Base-by-base conservation (phyloP, 2,329 filamentous ascomycete genomes). In the Lasiodiplodia sp. region DNA sequence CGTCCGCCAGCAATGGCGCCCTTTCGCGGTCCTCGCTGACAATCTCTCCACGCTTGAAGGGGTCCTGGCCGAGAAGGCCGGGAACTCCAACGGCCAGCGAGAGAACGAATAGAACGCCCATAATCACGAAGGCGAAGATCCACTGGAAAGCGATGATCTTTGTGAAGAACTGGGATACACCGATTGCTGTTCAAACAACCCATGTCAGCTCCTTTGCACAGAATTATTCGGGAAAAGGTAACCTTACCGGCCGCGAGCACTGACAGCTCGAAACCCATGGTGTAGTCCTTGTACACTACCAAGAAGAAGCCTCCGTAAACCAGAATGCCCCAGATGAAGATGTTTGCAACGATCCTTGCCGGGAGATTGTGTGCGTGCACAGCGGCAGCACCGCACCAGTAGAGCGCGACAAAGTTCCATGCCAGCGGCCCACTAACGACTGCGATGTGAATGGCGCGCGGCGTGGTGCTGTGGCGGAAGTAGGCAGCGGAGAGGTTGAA, bases 121-220 rank as follows among this genome's bases (percentile, higher is more conserved):
- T 94, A 78, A 97, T 93, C 71, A 89, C 84, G 76, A 96, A 96
- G 40, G 93, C 92, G 78, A 97, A 97, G 80, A 96, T 95, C 93
- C 93, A 97, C 82, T 97, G 94, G 71, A 97, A 84, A 7, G 92
- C 92, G 72, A 96, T 85, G 69, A 90, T 80, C 77, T 93, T 89
- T 74, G 86, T 85, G 63, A 89, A 82, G 81, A 96, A 89, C 79
- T 97, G 94, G 16, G 88, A 87, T 18, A 96, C 88, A 14, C 92
- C 93, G 52, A 96, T 88, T 21, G 85, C 86, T 87, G 68, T 55
- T 4, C 12, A 10, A 21, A 12, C 3, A 25, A 2, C 7, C 11
- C 7, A 12, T 11, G 53, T 56, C 69, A 67, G 51, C 28, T 37
- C 23, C 12, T 21, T 4, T 37, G 10, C 18, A n/a, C 8, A 14